phyloP scores from a whole-genome alignment of 2,329 filamentous ascomycete genomes.

The Achaetomium macrosporum region DNA sequence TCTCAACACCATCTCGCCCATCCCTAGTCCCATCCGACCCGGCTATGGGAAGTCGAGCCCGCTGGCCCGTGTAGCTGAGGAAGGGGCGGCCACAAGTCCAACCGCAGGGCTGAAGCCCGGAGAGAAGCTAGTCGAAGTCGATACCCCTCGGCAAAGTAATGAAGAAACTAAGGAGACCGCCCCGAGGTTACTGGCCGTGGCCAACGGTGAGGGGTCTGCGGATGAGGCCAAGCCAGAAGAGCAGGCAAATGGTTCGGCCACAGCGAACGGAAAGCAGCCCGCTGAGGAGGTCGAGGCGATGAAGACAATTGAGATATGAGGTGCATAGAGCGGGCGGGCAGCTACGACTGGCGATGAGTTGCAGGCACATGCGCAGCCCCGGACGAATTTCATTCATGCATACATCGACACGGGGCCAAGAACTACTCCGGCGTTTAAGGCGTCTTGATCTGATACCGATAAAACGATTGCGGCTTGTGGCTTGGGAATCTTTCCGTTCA shows the following conservation, averaged over 20 bases:
- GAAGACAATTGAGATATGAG: slow-evolving; percentile 58
- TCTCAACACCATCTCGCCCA: slow-evolving; percentile 57
- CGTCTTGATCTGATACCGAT: slow-evolving; percentile 1
- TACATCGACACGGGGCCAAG: neutral
- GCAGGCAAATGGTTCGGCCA: slow-evolving; percentile 25
- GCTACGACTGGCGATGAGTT: slow-evolving; percentile 7
- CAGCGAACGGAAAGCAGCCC: slow-evolving; percentile 38
- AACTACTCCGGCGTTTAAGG: slow-evolving; percentile 8
- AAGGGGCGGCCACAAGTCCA: slow-evolving; percentile 32
- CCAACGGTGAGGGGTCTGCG: slow-evolving; percentile 25
- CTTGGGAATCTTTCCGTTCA: neutral
- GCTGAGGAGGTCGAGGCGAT: slow-evolving; percentile 43
- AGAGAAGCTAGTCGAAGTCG: slow-evolving; percentile 50
- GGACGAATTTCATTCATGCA: slow-evolving; percentile 4
- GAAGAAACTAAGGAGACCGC: slow-evolving; percentile 33
- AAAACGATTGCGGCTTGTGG: neutral
- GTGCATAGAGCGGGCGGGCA: neutral
- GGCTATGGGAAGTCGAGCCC: slow-evolving; percentile 63
- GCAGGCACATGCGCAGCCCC: neutral
- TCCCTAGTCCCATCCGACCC: slow-evolving; percentile 59
- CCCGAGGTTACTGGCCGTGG: slow-evolving; percentile 30
- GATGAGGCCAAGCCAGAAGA: slow-evolving; percentile 29
- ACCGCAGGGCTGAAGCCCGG: slow-evolving; percentile 39
- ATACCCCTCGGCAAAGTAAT: slow-evolving; percentile 45
- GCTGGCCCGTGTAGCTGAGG: slow-evolving; percentile 69